Percentiles rank a stretch among this genome's conserved stretches.
phyloP scores from a whole-genome alignment of 306 rosid species.

The Ormosia semicastrata region DNA sequence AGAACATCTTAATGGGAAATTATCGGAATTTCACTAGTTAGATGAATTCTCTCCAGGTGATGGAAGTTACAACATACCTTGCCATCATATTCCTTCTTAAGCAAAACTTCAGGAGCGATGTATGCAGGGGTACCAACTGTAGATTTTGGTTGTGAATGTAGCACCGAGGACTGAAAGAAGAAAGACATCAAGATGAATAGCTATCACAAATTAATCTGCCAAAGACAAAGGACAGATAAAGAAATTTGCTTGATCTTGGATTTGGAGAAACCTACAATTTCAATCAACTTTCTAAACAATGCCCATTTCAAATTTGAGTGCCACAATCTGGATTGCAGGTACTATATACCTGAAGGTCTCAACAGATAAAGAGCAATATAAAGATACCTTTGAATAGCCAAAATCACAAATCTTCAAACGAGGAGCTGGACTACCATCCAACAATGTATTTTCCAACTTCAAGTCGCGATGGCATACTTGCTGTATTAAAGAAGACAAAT shows the following conservation, averaged over 20 bases:
- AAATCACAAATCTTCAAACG: slow-evolving; percentile 94
- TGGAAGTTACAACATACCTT: slow-evolving; percentile 55
- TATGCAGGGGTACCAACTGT: slow-evolving; percentile 98
- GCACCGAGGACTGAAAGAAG: slow-evolving; percentile 74
- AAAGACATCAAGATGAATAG: slow-evolving; percentile 32
- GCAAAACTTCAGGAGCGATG: slow-evolving; percentile 94
- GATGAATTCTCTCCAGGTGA: background rate
- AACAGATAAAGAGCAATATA: background rate
- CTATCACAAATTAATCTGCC: background rate
- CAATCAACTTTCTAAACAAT: slow-evolving; percentile 3
- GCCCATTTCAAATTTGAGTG: background rate
- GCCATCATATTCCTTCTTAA: slow-evolving; percentile 97
- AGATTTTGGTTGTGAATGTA: slow-evolving; percentile 97
- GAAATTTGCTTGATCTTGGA: background rate
- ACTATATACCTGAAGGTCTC: background rate
- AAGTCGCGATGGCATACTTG: slow-evolving; percentile 95
- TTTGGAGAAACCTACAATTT: background rate
- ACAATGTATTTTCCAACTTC: slow-evolving; percentile 89
- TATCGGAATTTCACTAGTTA: background rate
- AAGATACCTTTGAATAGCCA: slow-evolving; percentile 88
- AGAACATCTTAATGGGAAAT: background rate
- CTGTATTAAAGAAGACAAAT: slow-evolving; percentile 46
- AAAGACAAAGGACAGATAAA: background rate
- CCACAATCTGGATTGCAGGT: background rate
- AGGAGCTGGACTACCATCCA: slow-evolving; percentile 96